phyloP scores from a whole-genome alignment of 73 alveolate species.

The Diophrys sp. region DNA sequence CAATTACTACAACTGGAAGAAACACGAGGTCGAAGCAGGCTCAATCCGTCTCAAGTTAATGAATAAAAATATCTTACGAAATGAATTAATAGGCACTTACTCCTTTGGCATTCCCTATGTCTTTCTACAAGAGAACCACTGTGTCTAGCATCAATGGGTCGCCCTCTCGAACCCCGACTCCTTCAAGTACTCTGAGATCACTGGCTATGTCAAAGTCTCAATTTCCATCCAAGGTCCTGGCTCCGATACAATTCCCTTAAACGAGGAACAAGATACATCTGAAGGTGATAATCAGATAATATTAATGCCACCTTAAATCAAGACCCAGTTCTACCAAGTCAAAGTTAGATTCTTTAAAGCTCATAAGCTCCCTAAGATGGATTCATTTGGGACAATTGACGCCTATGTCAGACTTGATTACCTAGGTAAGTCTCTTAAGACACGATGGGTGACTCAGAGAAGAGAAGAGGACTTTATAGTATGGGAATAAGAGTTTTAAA shows the following conservation, averaged over 20 bases:
- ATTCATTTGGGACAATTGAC: slow-evolving; percentile 62
- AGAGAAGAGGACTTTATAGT: slow-evolving; percentile 19
- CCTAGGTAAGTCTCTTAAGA: slow-evolving; percentile 51
- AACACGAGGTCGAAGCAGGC: slow-evolving; percentile 30
- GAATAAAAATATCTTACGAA: slow-evolving; percentile 40
- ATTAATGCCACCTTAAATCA: slow-evolving; percentile 84
- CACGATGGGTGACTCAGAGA: slow-evolving; percentile 60
- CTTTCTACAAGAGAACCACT: slow-evolving; percentile 59
- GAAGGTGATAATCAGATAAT: slow-evolving; percentile 29
- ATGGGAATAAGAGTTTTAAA: slow-evolving; percentile 51
- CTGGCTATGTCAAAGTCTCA: slow-evolving; percentile 85
- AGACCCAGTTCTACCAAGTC: slow-evolving; percentile 72
- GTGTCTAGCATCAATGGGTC: slow-evolving; percentile 83
- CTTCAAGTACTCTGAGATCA: slow-evolving; percentile 69
- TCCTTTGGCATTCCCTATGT: slow-evolving; percentile 6
- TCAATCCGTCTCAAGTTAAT: slow-evolving; percentile 28
- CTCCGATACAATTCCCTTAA: slow-evolving; percentile 69
- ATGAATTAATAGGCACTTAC: slow-evolving; percentile 42
- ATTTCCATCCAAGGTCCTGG: slow-evolving; percentile 71
- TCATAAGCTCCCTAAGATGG: slow-evolving; percentile 85
- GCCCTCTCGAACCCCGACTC: slow-evolving; percentile 89
- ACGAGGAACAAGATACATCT: slow-evolving; percentile 46
- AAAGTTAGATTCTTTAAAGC: slow-evolving; percentile 67
- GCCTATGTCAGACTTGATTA: slow-evolving; percentile 63
- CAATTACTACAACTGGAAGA: slow-evolving; percentile 42